phyloP scores from a whole-genome alignment of 768 basidiomycete genomes.

The Termitomyces sp. region DNA sequence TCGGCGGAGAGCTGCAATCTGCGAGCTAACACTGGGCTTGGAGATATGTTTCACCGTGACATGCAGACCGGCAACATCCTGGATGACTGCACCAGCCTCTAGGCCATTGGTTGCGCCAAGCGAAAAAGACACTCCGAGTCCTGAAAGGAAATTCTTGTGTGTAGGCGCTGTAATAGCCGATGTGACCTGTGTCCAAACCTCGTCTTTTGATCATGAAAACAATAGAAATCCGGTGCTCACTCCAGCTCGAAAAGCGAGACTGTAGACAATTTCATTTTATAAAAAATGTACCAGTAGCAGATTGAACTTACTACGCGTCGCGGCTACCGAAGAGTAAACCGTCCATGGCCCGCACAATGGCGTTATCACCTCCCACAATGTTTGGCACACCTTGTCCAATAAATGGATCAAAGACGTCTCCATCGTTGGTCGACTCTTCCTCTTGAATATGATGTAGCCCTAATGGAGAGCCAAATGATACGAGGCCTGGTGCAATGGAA shows the following conservation, averaged over 20 bases:
- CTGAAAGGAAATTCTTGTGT: constrained; percentile 46
- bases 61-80: constrained; percentile 63
- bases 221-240: constrained; percentile 26
- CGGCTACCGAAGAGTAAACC: constrained; percentile 67
- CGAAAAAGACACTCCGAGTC: constrained; percentile 64
- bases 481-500: constrained; percentile 55
- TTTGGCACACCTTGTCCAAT: constrained; percentile 32
- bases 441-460: constrained; percentile 64
- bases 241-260: constrained; percentile 64
- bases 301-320: constrained; percentile 57
- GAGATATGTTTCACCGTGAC: constrained; percentile 48
- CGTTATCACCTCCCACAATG: constrained; percentile 44
- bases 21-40: constrained; percentile 66
- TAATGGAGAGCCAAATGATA: constrained; percentile 66
- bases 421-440: constrained; percentile 71
- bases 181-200: constrained; percentile 32
- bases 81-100: constrained; percentile 54
- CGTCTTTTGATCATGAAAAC: not conserved
- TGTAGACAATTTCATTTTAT: constrained; percentile 17
- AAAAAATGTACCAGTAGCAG: not conserved
- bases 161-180: constrained; percentile 59
- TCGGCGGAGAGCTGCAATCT: constrained; percentile 67
- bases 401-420: constrained; percentile 51
- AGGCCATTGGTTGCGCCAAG: constrained; percentile 55
- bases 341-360: constrained; percentile 63